A percentile compares a stretch with the other conserved stretches of the same genome.
Conservation (phyloP, 208 protist species). For the Kentomonas sorsogonicus region DNA sequence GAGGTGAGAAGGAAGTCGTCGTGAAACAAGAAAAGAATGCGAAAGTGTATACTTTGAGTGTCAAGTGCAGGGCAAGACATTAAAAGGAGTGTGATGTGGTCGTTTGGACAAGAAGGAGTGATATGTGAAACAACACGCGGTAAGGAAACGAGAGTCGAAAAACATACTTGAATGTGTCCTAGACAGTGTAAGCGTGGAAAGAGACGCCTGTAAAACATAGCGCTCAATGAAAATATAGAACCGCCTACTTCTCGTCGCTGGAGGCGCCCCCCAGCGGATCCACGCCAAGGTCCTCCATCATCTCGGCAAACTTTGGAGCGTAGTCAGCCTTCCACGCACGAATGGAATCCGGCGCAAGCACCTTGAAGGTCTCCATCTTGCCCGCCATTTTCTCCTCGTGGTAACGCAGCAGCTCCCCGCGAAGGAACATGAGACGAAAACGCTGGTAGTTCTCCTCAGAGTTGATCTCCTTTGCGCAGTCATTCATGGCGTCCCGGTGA, state of each 20-base stretch:
- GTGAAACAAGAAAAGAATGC: too few relatives aligned
- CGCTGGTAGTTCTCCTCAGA: constrained; percentile 82
- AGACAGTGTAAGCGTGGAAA: too few relatives aligned
- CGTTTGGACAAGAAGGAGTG: too few relatives aligned
- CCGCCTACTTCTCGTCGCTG: neutral
- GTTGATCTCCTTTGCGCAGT: constrained; percentile 78
- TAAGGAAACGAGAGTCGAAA: too few relatives aligned
- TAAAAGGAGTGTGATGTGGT: too few relatives aligned
- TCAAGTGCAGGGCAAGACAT: too few relatives aligned
- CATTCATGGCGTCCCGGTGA: constrained; percentile 80
- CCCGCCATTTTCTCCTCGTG: constrained; percentile 57
- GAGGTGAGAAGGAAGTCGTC: too few relatives aligned
- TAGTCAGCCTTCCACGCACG: constrained; percentile 76
- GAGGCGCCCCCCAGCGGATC: constrained; percentile 10
- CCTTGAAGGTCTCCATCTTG: constrained; percentile 81
- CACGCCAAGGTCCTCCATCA: constrained; percentile 70
- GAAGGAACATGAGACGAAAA: constrained; percentile 77
- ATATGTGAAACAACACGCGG: too few relatives aligned
- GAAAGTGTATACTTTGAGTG: too few relatives aligned
- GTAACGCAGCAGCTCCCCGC: constrained; percentile 71
- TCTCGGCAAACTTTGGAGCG: constrained; percentile 76
- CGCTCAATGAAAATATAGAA: neutral
- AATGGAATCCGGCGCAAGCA: constrained; percentile 61
- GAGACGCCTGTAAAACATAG: too few relatives aligned
- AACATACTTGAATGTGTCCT: too few relatives aligned